Evolutionary conservation across 495 filamentous ascomycete species (phyloP).

Genomic region (Xylaria castorea): DNA sequence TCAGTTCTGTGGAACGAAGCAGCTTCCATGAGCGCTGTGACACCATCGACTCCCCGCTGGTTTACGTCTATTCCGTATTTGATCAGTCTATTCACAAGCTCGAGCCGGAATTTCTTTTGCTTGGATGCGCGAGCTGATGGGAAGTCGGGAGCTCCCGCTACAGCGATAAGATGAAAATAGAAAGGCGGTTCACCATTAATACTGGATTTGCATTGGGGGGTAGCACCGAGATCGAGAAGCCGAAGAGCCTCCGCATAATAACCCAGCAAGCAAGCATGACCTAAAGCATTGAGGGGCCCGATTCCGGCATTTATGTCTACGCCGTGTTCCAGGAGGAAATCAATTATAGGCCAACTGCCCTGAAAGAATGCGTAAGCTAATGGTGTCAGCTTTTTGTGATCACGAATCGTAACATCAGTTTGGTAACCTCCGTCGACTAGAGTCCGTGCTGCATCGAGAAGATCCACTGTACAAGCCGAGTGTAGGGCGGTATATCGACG

Average conservation of each 20-base stretch:
- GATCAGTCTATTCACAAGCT: conserved; percentile 31
- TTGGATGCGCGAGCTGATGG: conserved; percentile 28
- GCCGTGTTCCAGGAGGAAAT: conserved; percentile 41
- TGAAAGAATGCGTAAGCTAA: conserved; percentile 46
- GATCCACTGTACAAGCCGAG: conserved; percentile 23
- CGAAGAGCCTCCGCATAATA: conserved; percentile 41
- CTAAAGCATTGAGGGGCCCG: conserved; percentile 43
- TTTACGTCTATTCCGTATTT: conserved; percentile 27
- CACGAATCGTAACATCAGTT: conserved; percentile 38
- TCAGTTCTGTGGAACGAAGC: conserved; percentile 6
- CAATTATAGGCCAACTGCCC: conserved; percentile 42
- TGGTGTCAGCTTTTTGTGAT: conserved; percentile 42
- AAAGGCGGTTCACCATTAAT: conserved; percentile 26
- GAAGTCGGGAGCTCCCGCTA: conserved; percentile 24
- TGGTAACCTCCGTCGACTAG: conserved; percentile 40
- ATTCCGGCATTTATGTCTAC: conserved; percentile 43
- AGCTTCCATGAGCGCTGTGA: conserved; percentile 31
- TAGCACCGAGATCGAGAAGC: conserved; percentile 43
- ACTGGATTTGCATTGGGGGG: not conserved
- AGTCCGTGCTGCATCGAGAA: not conserved
- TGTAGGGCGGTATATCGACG: conserved; percentile 32
- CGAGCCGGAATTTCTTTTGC: conserved; percentile 5
- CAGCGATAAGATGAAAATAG: conserved; percentile 43
- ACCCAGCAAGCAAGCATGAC: conserved; percentile 45
- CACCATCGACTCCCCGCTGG: conserved; percentile 19